Conservation (phyloP, 2,329 filamentous ascomycete genomes). For the Fusarium lyarnte region DNA sequence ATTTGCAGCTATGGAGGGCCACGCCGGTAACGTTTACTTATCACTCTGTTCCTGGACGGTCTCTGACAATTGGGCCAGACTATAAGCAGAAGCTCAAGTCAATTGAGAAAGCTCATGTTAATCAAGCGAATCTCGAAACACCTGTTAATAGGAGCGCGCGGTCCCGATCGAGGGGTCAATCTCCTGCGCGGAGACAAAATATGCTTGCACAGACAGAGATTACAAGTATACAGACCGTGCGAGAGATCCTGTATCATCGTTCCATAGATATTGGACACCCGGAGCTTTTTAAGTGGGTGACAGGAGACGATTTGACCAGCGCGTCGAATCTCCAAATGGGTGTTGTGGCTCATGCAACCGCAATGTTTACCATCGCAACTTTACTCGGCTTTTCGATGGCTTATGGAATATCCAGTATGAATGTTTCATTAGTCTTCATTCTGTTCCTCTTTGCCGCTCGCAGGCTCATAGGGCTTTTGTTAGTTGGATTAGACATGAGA, state of each 20-base stretch:
- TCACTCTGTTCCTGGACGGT: fast-evolving
- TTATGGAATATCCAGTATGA: fast-evolving
- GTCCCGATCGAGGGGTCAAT: fast-evolving
- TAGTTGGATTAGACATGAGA: fast-evolving
- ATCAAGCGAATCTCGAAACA: fast-evolving
- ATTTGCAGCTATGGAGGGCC: neutral
- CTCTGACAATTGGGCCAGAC: neutral
- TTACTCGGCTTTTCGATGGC: neutral
- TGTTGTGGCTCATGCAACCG: neutral
- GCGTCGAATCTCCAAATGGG: neutral
- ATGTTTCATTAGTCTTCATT: fast-evolving
- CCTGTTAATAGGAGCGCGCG: fast-evolving
- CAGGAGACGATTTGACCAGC: neutral
- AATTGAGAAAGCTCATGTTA: neutral
- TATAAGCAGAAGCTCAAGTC: neutral
- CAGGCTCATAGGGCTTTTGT: fast-evolving
- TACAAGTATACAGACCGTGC: fast-evolving
- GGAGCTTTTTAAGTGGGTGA: neutral
- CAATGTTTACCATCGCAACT: neutral
- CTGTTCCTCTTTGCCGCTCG: fast-evolving
- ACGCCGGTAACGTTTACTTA: neutral
- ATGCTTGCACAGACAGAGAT: fast-evolving
- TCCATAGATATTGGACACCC: neutral
- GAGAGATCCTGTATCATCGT: fast-evolving
- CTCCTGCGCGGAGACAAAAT: fast-evolving